Conservation (phyloP, 2,329 filamentous ascomycete species). For the Metarhizium rileyi region DNA sequence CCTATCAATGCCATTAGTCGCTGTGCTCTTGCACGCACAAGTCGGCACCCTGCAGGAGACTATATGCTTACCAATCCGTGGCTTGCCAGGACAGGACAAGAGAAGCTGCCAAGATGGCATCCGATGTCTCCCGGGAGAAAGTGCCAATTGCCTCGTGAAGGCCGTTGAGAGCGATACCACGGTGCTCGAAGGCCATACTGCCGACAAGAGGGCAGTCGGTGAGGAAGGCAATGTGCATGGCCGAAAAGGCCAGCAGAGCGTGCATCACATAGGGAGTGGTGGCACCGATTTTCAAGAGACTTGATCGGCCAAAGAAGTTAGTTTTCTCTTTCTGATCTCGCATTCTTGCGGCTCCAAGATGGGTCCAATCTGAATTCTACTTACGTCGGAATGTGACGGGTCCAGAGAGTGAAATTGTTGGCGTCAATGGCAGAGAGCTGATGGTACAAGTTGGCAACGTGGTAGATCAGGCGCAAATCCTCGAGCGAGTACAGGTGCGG, state of each 20-base stretch:
- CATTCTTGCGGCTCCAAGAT: no score
- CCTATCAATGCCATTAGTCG: constrained; percentile 42
- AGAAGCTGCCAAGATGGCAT: constrained; percentile 85
- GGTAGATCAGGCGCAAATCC: constrained; percentile 82
- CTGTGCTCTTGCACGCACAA: neutral
- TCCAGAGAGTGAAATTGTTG: constrained; percentile 84
- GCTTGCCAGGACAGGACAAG: constrained; percentile 93
- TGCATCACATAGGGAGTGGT: constrained; percentile 88
- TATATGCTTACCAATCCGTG: constrained; percentile 70
- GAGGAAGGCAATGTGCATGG: constrained; percentile 84
- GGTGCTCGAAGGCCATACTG: constrained; percentile 83
- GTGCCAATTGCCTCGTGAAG: constrained; percentile 77
- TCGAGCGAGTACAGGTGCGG: constrained; percentile 65
- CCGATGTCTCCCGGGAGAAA: constrained; percentile 79
- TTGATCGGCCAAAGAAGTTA: constrained; percentile 9
- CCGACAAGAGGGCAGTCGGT: constrained; percentile 77
- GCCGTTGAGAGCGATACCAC: constrained; percentile 75
- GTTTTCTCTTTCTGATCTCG: no score
- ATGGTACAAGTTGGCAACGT: constrained; percentile 76
- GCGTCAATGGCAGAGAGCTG: constrained; percentile 70
- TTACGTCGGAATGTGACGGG: constrained; percentile 84
- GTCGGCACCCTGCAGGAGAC: constrained; percentile 2
- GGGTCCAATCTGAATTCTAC: constrained; percentile 33
- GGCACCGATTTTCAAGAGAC: constrained; percentile 62
- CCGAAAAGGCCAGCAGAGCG: constrained; percentile 84